Conservation (phyloP, 164 flowering plant species). For the Liquidambar formosana region DNA sequence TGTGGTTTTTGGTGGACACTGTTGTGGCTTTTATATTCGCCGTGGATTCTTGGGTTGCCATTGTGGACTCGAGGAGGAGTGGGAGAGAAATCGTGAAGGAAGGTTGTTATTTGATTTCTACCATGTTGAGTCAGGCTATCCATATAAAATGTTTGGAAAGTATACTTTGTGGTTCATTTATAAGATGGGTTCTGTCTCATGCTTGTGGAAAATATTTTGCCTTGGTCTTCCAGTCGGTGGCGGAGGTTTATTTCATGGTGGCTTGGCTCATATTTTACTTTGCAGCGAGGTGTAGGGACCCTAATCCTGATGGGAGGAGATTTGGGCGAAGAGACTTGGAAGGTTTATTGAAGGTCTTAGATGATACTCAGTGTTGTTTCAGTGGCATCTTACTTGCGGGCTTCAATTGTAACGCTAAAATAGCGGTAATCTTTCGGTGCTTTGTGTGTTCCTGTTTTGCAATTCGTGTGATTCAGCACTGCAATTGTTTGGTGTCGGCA, state of each 20-base stretch:
- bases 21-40: slow-evolving; percentile 66
- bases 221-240: slow-evolving; percentile 52
- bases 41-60: slow-evolving; percentile 86
- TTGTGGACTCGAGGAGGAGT: slow-evolving; percentile 68
- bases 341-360: slow-evolving; percentile 55
- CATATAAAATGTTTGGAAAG: slow-evolving; percentile 71
- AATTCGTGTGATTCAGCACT: slow-evolving; percentile 30
- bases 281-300: slow-evolving; percentile 68
- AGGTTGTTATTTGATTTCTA: slow-evolving; percentile 72
- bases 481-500: slow-evolving; percentile 33
- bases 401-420: slow-evolving; percentile 27
- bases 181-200: slow-evolving; percentile 50
- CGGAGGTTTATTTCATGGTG: slow-evolving; percentile 88
- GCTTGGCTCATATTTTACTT: slow-evolving; percentile 88
- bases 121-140: slow-evolving; percentile 71
- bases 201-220: slow-evolving; percentile 55
- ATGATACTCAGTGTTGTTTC: slow-evolving; percentile 32
- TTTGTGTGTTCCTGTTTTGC: slow-evolving; percentile 26
- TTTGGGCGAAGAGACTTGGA: slow-evolving; percentile 82
- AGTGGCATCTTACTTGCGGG: slow-evolving; percentile 13
- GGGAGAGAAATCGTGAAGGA: slow-evolving; percentile 81
- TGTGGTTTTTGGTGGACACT: slow-evolving; percentile 73
- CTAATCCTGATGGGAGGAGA: slow-evolving; percentile 55
- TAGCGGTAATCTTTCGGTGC: slow-evolving; percentile 38
- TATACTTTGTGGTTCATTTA: slow-evolving; percentile 59